Conservation (phyloP, 352 stramenopile species). For the Pythium insidiosum region DNA sequence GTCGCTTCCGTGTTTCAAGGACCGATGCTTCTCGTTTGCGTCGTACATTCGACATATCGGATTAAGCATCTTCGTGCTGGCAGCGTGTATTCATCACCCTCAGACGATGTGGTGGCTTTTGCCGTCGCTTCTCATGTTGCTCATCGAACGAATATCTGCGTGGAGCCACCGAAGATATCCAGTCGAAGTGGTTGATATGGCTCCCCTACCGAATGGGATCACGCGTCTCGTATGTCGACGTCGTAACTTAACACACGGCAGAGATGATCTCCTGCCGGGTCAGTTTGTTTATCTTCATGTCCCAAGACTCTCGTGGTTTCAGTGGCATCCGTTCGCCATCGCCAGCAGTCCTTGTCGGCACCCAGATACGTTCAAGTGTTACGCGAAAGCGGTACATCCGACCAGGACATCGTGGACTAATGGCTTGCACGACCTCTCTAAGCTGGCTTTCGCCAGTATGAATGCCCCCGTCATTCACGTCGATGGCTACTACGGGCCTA, state of each 20-base stretch:
- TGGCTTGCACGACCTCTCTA: conserved; percentile 18
- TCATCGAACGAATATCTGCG: conserved; percentile 10
- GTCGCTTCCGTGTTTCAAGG: conserved; percentile 22
- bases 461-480: conserved; percentile 16
- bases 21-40: conserved; percentile 14
- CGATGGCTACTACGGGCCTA: conserved; percentile 22
- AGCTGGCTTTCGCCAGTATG: conserved; percentile 18
- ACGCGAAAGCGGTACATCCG: not conserved
- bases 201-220: conserved; percentile 17
- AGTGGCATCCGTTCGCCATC: conserved; percentile 24
- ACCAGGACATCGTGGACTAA: conserved; percentile 8
- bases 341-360: conserved; percentile 15
- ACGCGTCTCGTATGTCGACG: conserved; percentile 15
- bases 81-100: conserved; percentile 19
- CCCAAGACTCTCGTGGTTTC: conserved; percentile 18
- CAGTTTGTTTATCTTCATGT: conserved; percentile 24
- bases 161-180: conserved; percentile 13
- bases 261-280: conserved; percentile 16
- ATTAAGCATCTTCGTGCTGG: conserved; percentile 4
- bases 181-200: conserved; percentile 21
- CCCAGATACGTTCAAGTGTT: conserved; percentile 16
- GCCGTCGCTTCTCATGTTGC: conserved; percentile 13
- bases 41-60: conserved; percentile 5
- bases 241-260: no score
- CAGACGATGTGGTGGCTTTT: conserved; percentile 19